Evolutionary conservation across 208 protist species (phyloP).

Genomic region (Histomonas meleagridis): DNA sequence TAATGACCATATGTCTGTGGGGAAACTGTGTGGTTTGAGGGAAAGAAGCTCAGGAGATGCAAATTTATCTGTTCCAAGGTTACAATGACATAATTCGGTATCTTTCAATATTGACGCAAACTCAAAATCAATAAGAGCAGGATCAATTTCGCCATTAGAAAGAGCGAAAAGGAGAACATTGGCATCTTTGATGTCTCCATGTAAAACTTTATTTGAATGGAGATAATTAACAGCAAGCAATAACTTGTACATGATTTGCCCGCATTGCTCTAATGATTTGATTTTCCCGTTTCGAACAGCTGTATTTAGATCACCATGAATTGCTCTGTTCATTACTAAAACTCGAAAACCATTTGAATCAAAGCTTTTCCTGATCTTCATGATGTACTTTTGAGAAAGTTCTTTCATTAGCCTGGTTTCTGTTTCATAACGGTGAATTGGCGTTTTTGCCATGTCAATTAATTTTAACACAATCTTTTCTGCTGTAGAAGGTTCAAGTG

Average conservation of each 20-base stretch:
- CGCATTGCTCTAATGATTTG: neutral
- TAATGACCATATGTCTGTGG: neutral
- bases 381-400: neutral
- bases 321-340: neutral
- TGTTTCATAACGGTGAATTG: neutral
- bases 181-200: neutral
- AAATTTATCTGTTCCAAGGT: neutral
- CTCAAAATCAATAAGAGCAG: neutral
- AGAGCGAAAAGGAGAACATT: neutral
- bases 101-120: neutral
- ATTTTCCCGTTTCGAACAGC: neutral
- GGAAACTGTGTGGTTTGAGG: neutral
- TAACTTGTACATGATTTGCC: neutral
- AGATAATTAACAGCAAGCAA: neutral
- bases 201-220: neutral
- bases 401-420: neutral
- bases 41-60: neutral
- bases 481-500: neutral
- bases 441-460: neutral
- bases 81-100: neutral
- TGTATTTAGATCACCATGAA: neutral
- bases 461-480: neutral
- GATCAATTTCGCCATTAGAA: neutral
- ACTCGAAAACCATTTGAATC: neutral
- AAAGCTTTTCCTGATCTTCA: neutral